Base-by-base conservation (phyloP, 495 filamentous ascomycete genomes). In the Neurospora sp. region DNA sequence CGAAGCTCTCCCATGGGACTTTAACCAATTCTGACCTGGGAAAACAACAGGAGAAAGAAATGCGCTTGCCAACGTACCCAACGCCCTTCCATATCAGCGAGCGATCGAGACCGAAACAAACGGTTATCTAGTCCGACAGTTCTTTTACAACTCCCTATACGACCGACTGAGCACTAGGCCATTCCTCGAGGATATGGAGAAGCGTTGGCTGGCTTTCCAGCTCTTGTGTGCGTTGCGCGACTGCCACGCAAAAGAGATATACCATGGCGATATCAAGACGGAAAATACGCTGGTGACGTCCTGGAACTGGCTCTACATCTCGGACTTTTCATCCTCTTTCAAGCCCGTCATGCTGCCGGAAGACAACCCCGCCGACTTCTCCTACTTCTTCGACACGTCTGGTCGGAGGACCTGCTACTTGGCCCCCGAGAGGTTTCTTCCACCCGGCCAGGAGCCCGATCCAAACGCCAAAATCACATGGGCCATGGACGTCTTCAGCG, bases 401-500 rank as follows among this genome's bases (percentile, higher is more conserved):
- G 94, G 93, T 7, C 84, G 93, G 73, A 86, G 96, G 73, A 98
- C 94, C n/a, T 98, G 96, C 82, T 98, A 99, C 78, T 83, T 98
- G 31, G 96, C 96, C 0, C 96, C 96, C 10, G 96, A 99, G 80
- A 86, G 96, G 37, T 99, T 99, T 75, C 79, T 96, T 17, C 86
- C 87, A 6, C 85, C 90, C 2, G 90, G 89, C 3, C 88, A 92
- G 76, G 86, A 89, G 69, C 84, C 86, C 8, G 89, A 80, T 17
- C 83, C 85, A 3, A 84, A 91, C 22, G 88, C 87, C 31, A 86
- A 87, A 72, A 76, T 85, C 37, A 86, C 83, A 17, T 97, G 96
- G 94, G 94, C 94, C 44, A 99, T 99, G 96, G 96, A 99, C 79
- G 92, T 99, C 38, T 99, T 99, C 83, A 98, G 96, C 82, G 92